A percentile compares a stretch with the other conserved stretches of the same genome.
phyloP scores from a whole-genome alignment of 768 basidiomycete species.

The Pleurotus eryngii region DNA sequence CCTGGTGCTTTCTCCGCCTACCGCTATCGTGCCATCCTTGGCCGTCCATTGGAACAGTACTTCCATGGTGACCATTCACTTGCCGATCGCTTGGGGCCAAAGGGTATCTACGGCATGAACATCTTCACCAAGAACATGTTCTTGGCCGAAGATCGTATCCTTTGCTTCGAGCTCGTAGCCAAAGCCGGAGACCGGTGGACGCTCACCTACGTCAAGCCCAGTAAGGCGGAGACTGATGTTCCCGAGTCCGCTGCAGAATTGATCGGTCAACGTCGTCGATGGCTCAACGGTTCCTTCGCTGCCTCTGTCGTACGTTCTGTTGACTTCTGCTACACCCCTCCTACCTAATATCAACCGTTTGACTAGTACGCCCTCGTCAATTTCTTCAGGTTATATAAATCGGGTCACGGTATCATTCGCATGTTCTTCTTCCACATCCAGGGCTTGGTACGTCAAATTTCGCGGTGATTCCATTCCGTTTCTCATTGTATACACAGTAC shows the following conservation, averaged over 20 bases:
- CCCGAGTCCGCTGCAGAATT: conserved; percentile 89
- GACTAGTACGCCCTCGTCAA: conserved; percentile 85
- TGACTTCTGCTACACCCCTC: not conserved
- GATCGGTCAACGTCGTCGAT: conserved; percentile 93
- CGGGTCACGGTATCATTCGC: conserved; percentile 82
- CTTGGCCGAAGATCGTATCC: conserved; percentile 81
- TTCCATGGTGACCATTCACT: conserved; percentile 86
- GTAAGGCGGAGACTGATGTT: conserved; percentile 96
- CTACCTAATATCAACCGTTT: not conserved
- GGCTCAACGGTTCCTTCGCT: conserved; percentile 96
- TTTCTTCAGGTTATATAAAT: conserved; percentile 86
- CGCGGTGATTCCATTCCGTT: not conserved
- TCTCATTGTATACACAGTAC: conserved; percentile 45
- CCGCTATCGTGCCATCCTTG: conserved; percentile 87
- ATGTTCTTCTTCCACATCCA: conserved; percentile 98
- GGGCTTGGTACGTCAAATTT: conserved; percentile 40
- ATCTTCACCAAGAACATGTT: conserved; percentile 95
- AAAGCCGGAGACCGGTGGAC: conserved; percentile 88
- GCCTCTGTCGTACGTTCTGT: conserved; percentile 71
- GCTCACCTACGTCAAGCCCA: conserved; percentile 86
- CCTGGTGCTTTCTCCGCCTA: conserved; percentile 98
- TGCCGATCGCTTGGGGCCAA: conserved; percentile 85
- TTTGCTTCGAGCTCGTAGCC: conserved; percentile 95
- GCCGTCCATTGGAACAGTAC: conserved; percentile 81
- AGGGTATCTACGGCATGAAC: conserved; percentile 94